Conservation (phyloP, 345 rosid genomes). For the Excoecaria agallocha region DNA sequence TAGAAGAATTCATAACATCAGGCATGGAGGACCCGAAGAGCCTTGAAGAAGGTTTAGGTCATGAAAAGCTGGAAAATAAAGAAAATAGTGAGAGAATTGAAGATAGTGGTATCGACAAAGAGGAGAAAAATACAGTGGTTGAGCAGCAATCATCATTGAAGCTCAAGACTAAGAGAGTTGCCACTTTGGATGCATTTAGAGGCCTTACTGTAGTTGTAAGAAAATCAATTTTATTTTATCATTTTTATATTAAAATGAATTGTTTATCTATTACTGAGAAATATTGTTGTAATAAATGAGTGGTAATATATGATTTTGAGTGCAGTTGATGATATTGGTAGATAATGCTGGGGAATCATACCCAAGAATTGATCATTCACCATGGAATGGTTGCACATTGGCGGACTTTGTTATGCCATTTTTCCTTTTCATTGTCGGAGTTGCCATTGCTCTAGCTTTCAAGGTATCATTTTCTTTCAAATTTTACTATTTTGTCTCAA, state of each 20-base stretch:
- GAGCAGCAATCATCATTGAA: conserved; percentile 19
- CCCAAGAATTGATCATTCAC: conserved; percentile 54
- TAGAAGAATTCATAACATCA: neutral
- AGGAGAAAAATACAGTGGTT: neutral
- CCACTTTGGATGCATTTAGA: conserved; percentile 60
- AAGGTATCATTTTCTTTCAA: conserved; percentile 37
- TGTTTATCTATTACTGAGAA: no score
- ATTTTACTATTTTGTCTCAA: no score
- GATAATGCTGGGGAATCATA: conserved; percentile 59
- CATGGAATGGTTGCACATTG: conserved; percentile 66
- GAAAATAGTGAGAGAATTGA: conserved; percentile 8
- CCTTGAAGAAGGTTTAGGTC: conserved; percentile 50
- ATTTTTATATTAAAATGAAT: no score
- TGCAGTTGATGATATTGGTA: conserved; percentile 60
- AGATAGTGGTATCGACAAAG: conserved; percentile 4
- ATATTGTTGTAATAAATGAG: no score
- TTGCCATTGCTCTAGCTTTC: conserved; percentile 65
- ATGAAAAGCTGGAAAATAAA: conserved; percentile 9
- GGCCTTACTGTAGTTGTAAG: conserved; percentile 60
- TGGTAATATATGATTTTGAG: neutral
- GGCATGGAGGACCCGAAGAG: conserved; percentile 42
- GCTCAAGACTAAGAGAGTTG: conserved; percentile 49
- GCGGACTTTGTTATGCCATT: conserved; percentile 78
- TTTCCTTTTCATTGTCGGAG: conserved; percentile 67
- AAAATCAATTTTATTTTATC: neutral